These are phyloP conservation scores for Pseudogymnoascus sp. DNA, from an alignment of 2,329 filamentous ascomycete species.

Conservation along the genomic window DNA sequence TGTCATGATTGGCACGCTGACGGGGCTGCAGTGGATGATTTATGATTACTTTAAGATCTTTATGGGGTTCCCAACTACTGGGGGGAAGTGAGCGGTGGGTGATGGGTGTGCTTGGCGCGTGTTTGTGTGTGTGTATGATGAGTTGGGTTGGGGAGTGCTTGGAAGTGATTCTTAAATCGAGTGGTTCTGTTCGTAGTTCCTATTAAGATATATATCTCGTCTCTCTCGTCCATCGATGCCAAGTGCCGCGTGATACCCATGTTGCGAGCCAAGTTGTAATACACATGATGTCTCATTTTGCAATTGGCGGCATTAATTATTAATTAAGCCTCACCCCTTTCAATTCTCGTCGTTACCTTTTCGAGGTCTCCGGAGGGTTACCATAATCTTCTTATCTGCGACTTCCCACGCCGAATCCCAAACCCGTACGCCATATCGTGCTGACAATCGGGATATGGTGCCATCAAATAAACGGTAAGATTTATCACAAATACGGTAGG, in stretches of 20 bases:
- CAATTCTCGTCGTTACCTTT: no score
- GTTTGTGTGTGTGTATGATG: conserved; percentile 6
- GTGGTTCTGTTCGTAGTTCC: background rate
- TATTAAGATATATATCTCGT: background rate
- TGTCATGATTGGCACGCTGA: conserved; percentile 61
- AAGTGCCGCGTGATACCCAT: background rate
- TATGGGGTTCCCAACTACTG: conserved; percentile 79
- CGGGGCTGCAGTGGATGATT: conserved; percentile 89
- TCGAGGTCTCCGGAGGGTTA: no score
- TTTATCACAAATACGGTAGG: background rate
- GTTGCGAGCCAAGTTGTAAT: no score
- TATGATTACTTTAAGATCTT: conserved; percentile 89
- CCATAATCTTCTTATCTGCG: background rate
- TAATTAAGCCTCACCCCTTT: no score
- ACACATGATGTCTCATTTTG: no score
- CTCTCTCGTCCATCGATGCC: background rate
- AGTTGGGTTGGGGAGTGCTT: background rate
- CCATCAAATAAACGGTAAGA: background rate
- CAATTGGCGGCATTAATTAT: no score
- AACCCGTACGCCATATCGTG: background rate
- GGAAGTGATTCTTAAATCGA: background rate
- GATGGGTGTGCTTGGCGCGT: background rate
- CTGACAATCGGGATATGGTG: background rate
- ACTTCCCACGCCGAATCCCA: background rate
- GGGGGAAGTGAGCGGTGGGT: conserved; percentile 37